These are phyloP conservation scores for Betula pendula DNA, from an alignment of 306 rosid genomes.

Conservation along the genomic window DNA sequence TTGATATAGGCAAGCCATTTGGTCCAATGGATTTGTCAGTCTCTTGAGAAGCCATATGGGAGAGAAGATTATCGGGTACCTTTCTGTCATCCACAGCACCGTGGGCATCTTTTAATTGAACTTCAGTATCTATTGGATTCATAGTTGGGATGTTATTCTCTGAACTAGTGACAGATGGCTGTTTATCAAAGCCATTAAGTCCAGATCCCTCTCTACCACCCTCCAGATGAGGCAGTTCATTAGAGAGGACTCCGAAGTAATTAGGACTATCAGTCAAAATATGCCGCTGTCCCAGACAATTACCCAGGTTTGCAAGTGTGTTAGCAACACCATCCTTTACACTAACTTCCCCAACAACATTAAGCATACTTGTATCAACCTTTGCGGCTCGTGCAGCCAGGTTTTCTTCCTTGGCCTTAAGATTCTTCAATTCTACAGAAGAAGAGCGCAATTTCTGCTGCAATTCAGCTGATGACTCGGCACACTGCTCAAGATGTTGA, in stretches of 20 bases:
- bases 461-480: slow-evolving; percentile 71
- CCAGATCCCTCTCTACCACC: slow-evolving; percentile 47
- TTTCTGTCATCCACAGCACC: slow-evolving; percentile 25
- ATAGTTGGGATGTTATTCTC: slow-evolving; percentile 53
- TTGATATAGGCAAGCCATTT: slow-evolving; percentile 42
- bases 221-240: slow-evolving; percentile 48
- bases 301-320: slow-evolving; percentile 43
- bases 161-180: slow-evolving; percentile 47
- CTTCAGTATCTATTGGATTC: slow-evolving; percentile 44
- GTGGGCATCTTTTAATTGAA: slow-evolving; percentile 36
- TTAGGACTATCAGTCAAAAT: slow-evolving; percentile 41
- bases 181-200: slow-evolving; percentile 50
- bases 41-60: slow-evolving; percentile 38
- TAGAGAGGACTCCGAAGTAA: slow-evolving; percentile 37
- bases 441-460: slow-evolving; percentile 82
- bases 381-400: slow-evolving; percentile 72
- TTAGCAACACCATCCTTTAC: slow-evolving; percentile 48
- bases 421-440: slow-evolving; percentile 79
- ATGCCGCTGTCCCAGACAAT: slow-evolving; percentile 38
- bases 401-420: slow-evolving; percentile 77
- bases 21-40: slow-evolving; percentile 41
- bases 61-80: slow-evolving; percentile 6
- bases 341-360: slow-evolving; percentile 48
- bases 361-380: slow-evolving; percentile 41
- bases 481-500: slow-evolving; percentile 93